These are phyloP conservation scores for Aegle marmelos DNA, from an alignment of 345 rosid species.

Conservation along the genomic window DNA sequence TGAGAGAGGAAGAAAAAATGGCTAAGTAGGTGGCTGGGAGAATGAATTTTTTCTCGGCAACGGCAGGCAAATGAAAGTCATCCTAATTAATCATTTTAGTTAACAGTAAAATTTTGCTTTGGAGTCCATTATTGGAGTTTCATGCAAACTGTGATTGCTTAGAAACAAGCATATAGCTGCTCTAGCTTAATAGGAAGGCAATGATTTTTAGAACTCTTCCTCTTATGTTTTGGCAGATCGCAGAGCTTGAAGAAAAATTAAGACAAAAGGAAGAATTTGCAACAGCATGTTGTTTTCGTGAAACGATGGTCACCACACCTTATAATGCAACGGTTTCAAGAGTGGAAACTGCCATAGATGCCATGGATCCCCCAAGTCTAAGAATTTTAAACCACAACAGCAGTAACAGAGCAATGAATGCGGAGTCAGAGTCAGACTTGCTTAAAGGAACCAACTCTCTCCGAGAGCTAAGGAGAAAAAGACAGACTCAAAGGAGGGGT, in stretches of 20 bases:
- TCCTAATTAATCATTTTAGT: too few species aligned
- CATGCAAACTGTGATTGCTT: too few species aligned
- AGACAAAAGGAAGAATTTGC: slow-evolving; percentile 8
- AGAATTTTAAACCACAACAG: slow-evolving; percentile 21
- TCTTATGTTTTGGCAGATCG: slow-evolving; percentile 20
- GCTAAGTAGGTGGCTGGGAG: too few species aligned
- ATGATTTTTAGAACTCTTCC: neutral
- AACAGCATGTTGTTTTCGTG: slow-evolving; percentile 1
- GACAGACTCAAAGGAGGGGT: slow-evolving; percentile 31
- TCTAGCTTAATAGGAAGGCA: too few species aligned
- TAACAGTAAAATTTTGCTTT: too few species aligned
- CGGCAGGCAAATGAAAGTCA: too few species aligned
- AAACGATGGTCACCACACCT: slow-evolving; percentile 23
- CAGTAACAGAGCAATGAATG: slow-evolving; percentile 9
- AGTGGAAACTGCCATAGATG: slow-evolving; percentile 11
- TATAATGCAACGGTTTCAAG: slow-evolving; percentile 5
- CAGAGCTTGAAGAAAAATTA: slow-evolving; percentile 29
- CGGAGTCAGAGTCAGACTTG: slow-evolving; percentile 23
- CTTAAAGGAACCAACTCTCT: slow-evolving; percentile 40
- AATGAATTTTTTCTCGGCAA: too few species aligned
- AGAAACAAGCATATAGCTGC: too few species aligned
- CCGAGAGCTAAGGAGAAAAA: slow-evolving; percentile 32
- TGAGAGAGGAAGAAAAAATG: too few species aligned
- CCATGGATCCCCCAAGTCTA: slow-evolving; percentile 16
- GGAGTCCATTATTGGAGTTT: too few species aligned